These are phyloP conservation scores for Russula lepida DNA, from an alignment of 768 basidiomycete genomes.

Conservation along the genomic window DNA sequence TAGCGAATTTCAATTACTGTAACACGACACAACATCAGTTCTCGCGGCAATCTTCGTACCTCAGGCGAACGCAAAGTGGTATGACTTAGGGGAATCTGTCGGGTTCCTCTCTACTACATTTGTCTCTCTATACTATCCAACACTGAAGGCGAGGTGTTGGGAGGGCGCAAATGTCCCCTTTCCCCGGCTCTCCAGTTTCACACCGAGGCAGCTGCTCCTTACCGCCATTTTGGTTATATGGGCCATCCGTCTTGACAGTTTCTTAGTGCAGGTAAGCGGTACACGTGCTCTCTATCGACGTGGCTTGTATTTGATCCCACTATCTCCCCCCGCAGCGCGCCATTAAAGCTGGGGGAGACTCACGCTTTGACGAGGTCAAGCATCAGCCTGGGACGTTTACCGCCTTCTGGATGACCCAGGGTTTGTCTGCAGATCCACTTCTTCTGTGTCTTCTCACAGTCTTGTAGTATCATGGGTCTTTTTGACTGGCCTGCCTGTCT, in stretches of 20 bases:
- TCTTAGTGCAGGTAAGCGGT: conserved; percentile 43
- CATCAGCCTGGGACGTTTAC: conserved; percentile 41
- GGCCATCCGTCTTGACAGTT: conserved; percentile 49
- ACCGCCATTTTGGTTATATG: conserved; percentile 33
- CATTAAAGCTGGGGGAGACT: conserved; percentile 51
- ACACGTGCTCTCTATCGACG: neutral
- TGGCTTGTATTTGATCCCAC: neutral
- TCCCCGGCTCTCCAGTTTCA: conserved; percentile 40
- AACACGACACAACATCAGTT: conserved; percentile 26
- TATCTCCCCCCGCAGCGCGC: conserved; percentile 28
- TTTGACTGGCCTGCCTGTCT: conserved; percentile 50
- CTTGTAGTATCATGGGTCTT: conserved; percentile 55
- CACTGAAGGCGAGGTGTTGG: conserved; percentile 31
- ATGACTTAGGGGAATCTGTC: conserved; percentile 54
- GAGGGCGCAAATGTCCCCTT: conserved; percentile 29
- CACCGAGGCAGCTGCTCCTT: conserved; percentile 41
- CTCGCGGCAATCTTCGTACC: conserved; percentile 59
- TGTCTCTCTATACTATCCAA: conserved; percentile 54
- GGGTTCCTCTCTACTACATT: conserved; percentile 57
- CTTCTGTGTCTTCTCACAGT: neutral
- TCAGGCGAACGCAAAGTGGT: conserved; percentile 54
- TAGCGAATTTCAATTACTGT: neutral
- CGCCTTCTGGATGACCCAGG: conserved; percentile 54
- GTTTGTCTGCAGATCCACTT: conserved; percentile 25
- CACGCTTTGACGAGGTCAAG: conserved; percentile 55